These are phyloP conservation scores for Ophiobolus disseminans DNA, from an alignment of 2,329 filamentous ascomycete species.

Conservation along the genomic window DNA sequence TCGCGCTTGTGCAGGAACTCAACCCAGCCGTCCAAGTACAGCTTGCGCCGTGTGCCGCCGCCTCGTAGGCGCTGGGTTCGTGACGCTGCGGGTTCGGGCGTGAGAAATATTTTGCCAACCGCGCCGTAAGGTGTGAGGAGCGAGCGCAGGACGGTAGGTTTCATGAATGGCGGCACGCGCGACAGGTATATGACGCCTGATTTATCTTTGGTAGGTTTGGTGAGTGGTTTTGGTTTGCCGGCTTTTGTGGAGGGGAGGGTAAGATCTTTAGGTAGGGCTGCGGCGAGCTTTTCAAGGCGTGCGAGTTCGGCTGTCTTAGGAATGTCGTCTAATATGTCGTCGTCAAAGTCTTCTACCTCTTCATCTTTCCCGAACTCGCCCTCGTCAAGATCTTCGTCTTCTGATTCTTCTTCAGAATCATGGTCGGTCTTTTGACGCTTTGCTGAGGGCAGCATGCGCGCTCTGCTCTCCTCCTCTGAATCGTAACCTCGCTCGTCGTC, in stretches of 20 bases:
- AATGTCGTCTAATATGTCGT: slow-evolving; percentile 27
- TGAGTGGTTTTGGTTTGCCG: slow-evolving; percentile 34
- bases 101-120: slow-evolving; percentile 79
- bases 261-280: slow-evolving; percentile 45
- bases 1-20: slow-evolving; percentile 80
- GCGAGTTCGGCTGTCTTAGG: slow-evolving; percentile 38
- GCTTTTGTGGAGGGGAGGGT: slow-evolving; percentile 36
- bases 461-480: slow-evolving; percentile 73
- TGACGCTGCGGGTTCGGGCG: slow-evolving; percentile 73
- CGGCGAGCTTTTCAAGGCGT: slow-evolving; percentile 41
- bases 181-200: slow-evolving; percentile 86
- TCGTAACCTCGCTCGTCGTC: slow-evolving; percentile 63
- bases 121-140: slow-evolving; percentile 77
- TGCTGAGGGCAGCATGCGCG: slow-evolving; percentile 58
- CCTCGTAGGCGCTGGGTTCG: slow-evolving; percentile 71
- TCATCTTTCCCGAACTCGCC: slow-evolving; percentile 16
- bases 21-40: slow-evolving; percentile 86
- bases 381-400: slow-evolving; percentile 29
- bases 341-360: slow-evolving; percentile 30
- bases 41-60: slow-evolving; percentile 83
- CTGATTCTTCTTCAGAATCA: slow-evolving; percentile 41
- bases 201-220: slow-evolving; percentile 69
- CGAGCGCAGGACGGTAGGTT: slow-evolving; percentile 76
- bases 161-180: slow-evolving; percentile 87
- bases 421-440: slow-evolving; percentile 70